phyloP scores from a whole-genome alignment of 2,329 filamentous ascomycete genomes.

The Fusarium sp. region DNA sequence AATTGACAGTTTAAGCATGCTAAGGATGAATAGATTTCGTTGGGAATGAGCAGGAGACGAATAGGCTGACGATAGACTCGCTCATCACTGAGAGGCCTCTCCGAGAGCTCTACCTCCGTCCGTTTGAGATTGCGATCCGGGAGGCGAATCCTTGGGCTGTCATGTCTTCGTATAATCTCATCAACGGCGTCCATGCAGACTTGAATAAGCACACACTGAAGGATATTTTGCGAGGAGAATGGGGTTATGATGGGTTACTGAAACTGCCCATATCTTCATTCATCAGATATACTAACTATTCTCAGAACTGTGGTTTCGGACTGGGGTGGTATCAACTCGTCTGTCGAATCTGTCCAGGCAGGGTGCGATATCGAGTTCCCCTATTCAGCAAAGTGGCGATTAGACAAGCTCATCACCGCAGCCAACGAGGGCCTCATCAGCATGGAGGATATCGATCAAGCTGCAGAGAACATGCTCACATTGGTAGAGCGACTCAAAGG shows the following conservation, averaged over 20 bases:
- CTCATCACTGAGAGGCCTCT: slow-evolving; percentile 73
- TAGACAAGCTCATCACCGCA: slow-evolving; percentile 68
- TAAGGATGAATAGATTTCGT: slow-evolving; percentile 65
- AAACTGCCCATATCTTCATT: background rate
- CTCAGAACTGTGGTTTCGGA: slow-evolving; percentile 67
- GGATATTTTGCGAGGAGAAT: slow-evolving; percentile 70
- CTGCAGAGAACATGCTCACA: slow-evolving; percentile 70
- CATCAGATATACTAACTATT: slow-evolving; percentile 14
- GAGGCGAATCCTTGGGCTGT: slow-evolving; percentile 77
- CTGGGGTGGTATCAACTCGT: slow-evolving; percentile 70
- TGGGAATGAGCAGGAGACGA: slow-evolving; percentile 79
- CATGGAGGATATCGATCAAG: slow-evolving; percentile 63
- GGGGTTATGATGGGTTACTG: slow-evolving; percentile 69
- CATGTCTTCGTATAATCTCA: slow-evolving; percentile 76
- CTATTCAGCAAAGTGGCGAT: slow-evolving; percentile 65
- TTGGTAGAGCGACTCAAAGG: slow-evolving; percentile 72
- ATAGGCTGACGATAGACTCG: slow-evolving; percentile 66
- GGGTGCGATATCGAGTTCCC: slow-evolving; percentile 71
- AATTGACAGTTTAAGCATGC: background rate
- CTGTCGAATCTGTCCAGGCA: slow-evolving; percentile 64
- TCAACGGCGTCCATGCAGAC: slow-evolving; percentile 71
- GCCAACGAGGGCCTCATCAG: slow-evolving; percentile 61
- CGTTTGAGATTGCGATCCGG: slow-evolving; percentile 78
- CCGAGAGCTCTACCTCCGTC: slow-evolving; percentile 78
- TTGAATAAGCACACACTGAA: slow-evolving; percentile 67